phyloP scores from a whole-genome alignment of 345 rosid species.

The Streptanthus diversifolius region DNA sequence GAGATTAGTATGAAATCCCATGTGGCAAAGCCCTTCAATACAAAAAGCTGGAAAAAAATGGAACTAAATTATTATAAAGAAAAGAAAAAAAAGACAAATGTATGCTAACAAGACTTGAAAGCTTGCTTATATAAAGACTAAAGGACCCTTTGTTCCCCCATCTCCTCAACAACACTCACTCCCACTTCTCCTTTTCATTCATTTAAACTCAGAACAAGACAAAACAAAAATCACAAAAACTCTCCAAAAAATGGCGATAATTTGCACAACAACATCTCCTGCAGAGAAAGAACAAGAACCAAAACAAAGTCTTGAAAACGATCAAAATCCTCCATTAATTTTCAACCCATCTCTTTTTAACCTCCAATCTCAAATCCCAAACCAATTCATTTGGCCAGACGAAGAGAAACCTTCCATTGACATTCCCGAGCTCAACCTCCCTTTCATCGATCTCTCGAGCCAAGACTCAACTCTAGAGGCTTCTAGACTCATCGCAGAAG shows the following conservation, averaged over 20 bases:
- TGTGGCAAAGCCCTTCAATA: conserved; percentile 15
- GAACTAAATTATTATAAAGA: neutral
- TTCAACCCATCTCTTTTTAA: conserved; percentile 67
- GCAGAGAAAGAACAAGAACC: conserved; percentile 26
- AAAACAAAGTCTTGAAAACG: conserved; percentile 24
- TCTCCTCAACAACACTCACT: conserved; percentile 29
- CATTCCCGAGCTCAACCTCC: conserved; percentile 64
- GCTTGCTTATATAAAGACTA: conserved; percentile 29
- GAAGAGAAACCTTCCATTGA: conserved; percentile 60
- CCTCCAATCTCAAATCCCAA: conserved; percentile 53
- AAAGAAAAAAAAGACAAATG: conserved; percentile 8
- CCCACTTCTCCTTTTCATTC: conserved; percentile 14
- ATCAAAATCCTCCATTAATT: conserved; percentile 39
- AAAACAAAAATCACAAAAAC: neutral
- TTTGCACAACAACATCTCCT: conserved; percentile 28
- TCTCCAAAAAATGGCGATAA: conserved; percentile 27
- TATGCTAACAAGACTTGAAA: conserved; percentile 14
- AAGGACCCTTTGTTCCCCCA: conserved; percentile 32
- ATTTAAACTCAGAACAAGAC: conserved; percentile 15
- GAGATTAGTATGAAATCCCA: conserved; percentile 17
- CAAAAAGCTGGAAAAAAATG: neutral
- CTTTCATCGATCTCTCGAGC: conserved; percentile 71
- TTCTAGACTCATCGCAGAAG: conserved; percentile 57
- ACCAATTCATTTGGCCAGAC: conserved; percentile 93
- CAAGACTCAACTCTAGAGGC: conserved; percentile 52